phyloP scores from a whole-genome alignment of 148 eudicot genomes.

The Silene conica region DNA sequence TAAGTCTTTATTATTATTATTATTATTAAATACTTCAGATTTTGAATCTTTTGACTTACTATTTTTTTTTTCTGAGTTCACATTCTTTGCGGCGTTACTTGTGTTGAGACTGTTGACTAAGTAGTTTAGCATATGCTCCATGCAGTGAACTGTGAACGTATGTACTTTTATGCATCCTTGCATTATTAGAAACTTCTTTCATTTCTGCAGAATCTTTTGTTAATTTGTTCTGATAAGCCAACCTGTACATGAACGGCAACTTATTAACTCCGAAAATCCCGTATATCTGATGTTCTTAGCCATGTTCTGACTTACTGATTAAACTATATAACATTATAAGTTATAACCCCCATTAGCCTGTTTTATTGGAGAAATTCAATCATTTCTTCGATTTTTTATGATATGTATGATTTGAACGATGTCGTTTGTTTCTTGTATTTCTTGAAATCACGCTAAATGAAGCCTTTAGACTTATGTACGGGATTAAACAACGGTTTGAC shows the following conservation, averaged over 20 bases:
- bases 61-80: not conserved
- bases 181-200: not conserved
- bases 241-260: conserved; percentile 20
- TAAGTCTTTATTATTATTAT: not conserved
- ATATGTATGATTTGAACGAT: not conserved
- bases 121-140: conserved; percentile 3
- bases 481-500: too few relatives aligned
- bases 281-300: not conserved
- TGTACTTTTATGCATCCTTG: conserved; percentile 4
- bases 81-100: not conserved
- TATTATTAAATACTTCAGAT: not conserved
- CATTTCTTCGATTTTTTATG: not conserved
- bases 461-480: too few relatives aligned
- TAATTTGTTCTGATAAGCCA: conserved; percentile 15
- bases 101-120: conserved; percentile 12
- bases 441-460: too few relatives aligned
- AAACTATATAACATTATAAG: too few relatives aligned
- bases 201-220: conserved; percentile 4
- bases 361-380: not conserved
- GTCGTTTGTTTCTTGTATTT: too few relatives aligned
- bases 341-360: not conserved
- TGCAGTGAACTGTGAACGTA: conserved; percentile 18
- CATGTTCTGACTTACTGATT: not conserved
- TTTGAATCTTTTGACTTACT: not conserved
- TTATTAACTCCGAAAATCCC: not conserved